Conservation (phyloP, 129 eudicot species). For the Smallanthus sonchifolius region DNA sequence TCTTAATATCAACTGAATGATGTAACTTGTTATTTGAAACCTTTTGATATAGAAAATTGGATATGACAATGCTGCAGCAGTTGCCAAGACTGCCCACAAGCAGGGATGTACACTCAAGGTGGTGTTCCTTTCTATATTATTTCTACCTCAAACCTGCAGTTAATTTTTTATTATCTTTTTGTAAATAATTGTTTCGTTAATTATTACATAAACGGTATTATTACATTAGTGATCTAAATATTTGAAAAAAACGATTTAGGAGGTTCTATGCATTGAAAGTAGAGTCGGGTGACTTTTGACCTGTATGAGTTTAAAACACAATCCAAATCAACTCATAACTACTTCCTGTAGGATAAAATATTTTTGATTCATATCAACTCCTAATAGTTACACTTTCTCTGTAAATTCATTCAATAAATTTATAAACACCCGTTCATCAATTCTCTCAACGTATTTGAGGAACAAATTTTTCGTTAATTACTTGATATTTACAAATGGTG, state of each 20-base stretch:
- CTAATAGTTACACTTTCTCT: background rate
- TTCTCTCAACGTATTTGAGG: background rate
- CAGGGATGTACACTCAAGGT: conserved; percentile 94
- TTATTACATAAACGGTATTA: background rate
- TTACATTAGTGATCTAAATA: background rate
- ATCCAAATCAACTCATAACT: background rate
- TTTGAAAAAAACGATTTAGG: background rate
- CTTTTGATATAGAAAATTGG: conserved; percentile 73
- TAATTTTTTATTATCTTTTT: background rate
- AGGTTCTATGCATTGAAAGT: background rate
- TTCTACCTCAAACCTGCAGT: background rate
- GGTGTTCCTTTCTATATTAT: conserved; percentile 9
- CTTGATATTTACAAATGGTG: conserved; percentile 12
- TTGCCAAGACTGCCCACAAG: conserved; percentile 97
- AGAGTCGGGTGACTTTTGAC: background rate
- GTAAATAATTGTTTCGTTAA: background rate
- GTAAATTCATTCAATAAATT: background rate
- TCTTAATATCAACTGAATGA: background rate
- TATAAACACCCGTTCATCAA: background rate
- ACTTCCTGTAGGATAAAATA: background rate
- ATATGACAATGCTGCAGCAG: conserved; percentile 97
- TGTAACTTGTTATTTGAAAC: conserved; percentile 4
- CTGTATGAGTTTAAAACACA: background rate
- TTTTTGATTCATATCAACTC: background rate
- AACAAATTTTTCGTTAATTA: background rate